Evolutionary conservation across 1,284 basidiomycete genomes (phyloP), one percentile per base, ranked within the genome.

Genomic region (Fomes fomentarius): DNA sequence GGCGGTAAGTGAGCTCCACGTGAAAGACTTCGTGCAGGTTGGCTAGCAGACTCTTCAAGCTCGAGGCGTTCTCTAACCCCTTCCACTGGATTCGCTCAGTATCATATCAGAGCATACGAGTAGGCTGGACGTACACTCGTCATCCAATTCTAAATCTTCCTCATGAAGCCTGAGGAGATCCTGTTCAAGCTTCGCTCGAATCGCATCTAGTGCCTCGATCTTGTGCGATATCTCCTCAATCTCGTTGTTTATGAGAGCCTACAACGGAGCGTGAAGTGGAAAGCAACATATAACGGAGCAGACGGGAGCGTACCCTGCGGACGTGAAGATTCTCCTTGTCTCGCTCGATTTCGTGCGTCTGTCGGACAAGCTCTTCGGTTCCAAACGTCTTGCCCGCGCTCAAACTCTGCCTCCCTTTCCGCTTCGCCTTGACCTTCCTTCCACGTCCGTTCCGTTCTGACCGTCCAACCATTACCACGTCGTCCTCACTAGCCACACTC

Each of bases 71-170:
- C 93, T 63, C 86, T 86, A 22, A 96, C 89, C 35, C 94, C 94
- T 70, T 92, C 86, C 52, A 96, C 92, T 94, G 63, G 25, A 45
- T 54, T 43, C 17, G 14, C 28, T 19, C 25, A 47, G 19, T 47
- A 41, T 25, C 33, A 12, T n/a, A 7, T 38, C 7, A 25, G 14
- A 10, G 7, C 11, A 40, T 10, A 31, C 15, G 19, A n/a, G 19
- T 21, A 11, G 11, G 2, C 12, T 46, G 28, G 7, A 77, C 89
- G 64, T 66, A 94, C 92, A 74, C 74, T 98, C 96, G 63, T 98
- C 96, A 66, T 97, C 93, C 28, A 99, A 76, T 69, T 98, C 96
- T 28, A 99, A 77, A 64, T 98, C 95, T 63, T 98, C 96, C 68
- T 99, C 97, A 56, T 96, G 92, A 49, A 98, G 71, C 64, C 84